Evolutionary conservation across 805 yeast species (phyloP), one percentile per base, ranked within the genome.

Genomic region (Candida bentonensis): DNA sequence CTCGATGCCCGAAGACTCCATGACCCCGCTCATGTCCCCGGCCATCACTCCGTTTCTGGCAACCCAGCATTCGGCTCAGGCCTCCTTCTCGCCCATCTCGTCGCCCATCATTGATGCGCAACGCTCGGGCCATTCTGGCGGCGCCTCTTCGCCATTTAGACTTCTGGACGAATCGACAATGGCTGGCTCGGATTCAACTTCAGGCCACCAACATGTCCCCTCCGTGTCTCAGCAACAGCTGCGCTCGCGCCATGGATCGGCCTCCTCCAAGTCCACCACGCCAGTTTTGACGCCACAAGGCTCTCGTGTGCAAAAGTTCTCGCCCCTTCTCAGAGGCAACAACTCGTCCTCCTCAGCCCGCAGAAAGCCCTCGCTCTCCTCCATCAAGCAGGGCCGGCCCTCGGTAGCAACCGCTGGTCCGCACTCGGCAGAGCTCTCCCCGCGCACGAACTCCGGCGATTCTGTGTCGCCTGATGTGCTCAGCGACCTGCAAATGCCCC

Each of bases 41-140:
- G 36, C n/a, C 20, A 17, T 30, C 5, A 30, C 36, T 4, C 36
- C 36, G 17, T 30, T 30, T 15, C 5, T 30, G 20, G 17, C 7
- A 4, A 9, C 36, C 7, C 7, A 17, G n/a, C 7, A 30, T 17
- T 9, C 20, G n/a, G n/a, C 36, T 15, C 36, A 30, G 20, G 20
- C 36, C 13, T 11, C 36, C 5, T 30, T 30, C n/a, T 30, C 36
- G 7, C 36, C 36, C 7, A 30, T 30, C 5, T 30, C 36, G 7
- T 30, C 36, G 17, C 36, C 36, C 20, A 30, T 30, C 5, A 30
- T 30, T 30, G 36, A 30, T 30, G 36, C 36, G n/a, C 36, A 30
- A 17, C 11, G n/a, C 20, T n/a, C n/a, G n/a, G n/a, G n/a, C n/a
- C n/a, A n/a, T n/a, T n/a, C n/a, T n/a, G n/a, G n/a, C n/a, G 17